Conservation (phyloP, 306 rosid species). For the Mimosa bimucronata region DNA sequence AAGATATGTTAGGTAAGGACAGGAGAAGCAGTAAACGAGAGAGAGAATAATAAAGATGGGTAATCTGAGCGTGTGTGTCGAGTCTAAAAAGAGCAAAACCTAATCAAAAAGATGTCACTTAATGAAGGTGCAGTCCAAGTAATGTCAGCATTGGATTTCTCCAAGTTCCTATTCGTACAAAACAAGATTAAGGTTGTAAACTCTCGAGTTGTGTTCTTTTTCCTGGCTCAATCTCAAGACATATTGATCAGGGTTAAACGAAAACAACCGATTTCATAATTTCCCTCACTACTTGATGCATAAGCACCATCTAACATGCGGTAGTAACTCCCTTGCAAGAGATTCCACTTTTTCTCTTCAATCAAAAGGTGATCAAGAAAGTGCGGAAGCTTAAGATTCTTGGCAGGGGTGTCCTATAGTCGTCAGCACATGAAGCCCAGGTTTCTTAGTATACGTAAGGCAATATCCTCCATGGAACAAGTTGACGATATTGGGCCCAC, state of each 20-base stretch:
- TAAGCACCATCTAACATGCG: background rate
- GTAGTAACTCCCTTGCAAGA: background rate
- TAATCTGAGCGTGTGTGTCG: background rate
- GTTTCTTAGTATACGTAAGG: conserved; percentile 61
- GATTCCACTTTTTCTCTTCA: background rate
- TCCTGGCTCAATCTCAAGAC: background rate
- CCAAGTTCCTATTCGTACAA: background rate
- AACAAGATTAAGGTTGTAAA: background rate
- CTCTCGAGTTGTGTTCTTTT: background rate
- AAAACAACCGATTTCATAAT: background rate
- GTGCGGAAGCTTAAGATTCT: background rate
- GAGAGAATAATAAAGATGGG: background rate
- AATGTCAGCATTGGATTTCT: background rate
- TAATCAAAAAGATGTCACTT: too few species aligned
- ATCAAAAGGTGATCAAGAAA: background rate
- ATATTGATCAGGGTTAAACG: background rate
- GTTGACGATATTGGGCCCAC: conserved; percentile 73
- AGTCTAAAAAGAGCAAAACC: background rate
- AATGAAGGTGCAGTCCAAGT: background rate
- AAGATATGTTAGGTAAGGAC: background rate
- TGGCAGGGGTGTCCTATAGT: background rate
- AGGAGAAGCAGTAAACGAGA: background rate
- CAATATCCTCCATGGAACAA: conserved; percentile 94
- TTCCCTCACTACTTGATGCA: background rate
- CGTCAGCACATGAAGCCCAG: background rate